Base-by-base conservation (phyloP, 2,329 filamentous ascomycete species). In the Pseudohalonectria lignicola region DNA sequence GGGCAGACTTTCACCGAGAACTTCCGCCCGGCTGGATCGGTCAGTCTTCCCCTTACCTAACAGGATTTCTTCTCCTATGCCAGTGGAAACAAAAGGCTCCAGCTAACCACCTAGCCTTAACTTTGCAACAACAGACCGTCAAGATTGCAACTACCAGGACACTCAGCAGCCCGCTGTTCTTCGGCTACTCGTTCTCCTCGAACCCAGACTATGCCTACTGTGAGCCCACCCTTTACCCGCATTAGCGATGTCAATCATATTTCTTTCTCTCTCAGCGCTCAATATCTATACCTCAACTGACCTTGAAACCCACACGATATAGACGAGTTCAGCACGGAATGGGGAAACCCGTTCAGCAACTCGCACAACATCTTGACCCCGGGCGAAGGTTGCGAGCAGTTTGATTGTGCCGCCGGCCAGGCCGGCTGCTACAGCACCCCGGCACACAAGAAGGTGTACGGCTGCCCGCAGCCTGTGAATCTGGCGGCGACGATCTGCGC, bases 391-490 rank as follows among this genome's bases (percentile, higher is more conserved):
- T 64, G 62, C 47, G 34, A 57, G 45, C 11, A 43, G 4, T 65
- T 64, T 41, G 49, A 64, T 48, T 65, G 63, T 47, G 47, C 45
- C 12, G 34, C 61, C 20, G 50, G 49, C 45, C 44, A 62, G 12
- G 46, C 53, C 2, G 39, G 18, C 30, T 65, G 62, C 56, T 65
- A 65, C 51, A 64, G 60, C 52, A 56, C 52, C 1, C 55, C 57
- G 6, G 47, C 41, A 5, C 34, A 42, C 31, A 61, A 60, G 54
- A 63, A 54, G 46, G 59, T 64, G 8, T 59, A 55, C 39, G 55
- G 57, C 39, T 64, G 62, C 53, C 60, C 61, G 3, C 48, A 55
- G 45, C 62, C 62, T 8, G 57, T 62, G 21, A 52, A 57, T 35
- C 45, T 65, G 30, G 53, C 54, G 26, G 50, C 54, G 15, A 42